A percentile compares a stretch with the other conserved stretches of the same genome.
Conservation (phyloP, 176 grass and related monocot genomes). For the Chloris gayana region DNA sequence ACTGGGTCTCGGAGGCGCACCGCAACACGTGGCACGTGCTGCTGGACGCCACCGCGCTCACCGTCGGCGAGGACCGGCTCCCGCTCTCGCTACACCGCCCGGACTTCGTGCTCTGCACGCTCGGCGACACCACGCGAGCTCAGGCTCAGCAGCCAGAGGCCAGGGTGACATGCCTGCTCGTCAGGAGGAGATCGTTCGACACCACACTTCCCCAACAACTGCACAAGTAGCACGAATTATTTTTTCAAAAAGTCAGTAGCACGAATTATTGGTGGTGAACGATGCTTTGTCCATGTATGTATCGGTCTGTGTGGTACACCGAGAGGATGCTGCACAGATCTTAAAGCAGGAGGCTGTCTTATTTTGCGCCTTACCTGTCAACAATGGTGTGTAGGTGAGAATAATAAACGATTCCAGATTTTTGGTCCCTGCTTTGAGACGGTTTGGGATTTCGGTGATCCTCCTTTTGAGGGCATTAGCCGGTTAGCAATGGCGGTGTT, state of each 20-base stretch:
- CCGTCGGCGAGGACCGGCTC: slow-evolving; percentile 52
- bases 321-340: too few relatives aligned
- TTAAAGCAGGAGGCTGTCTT: too few relatives aligned
- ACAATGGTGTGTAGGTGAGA: too few relatives aligned
- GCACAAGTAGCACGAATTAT: background rate
- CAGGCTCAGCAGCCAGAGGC: slow-evolving; percentile 29
- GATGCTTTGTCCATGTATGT: background rate
- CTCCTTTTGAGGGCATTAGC: too few relatives aligned
- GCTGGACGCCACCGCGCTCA: slow-evolving; percentile 57
- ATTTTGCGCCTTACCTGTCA: too few relatives aligned
- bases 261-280: background rate
- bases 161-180: slow-evolving; percentile 56
- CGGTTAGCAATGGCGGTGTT: too few relatives aligned
- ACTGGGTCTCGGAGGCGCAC: slow-evolving; percentile 80
- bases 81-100: slow-evolving; percentile 67
- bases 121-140: slow-evolving; percentile 30
- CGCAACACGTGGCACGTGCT: slow-evolving; percentile 77
- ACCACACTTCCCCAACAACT: background rate
- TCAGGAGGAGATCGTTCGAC: slow-evolving; percentile 62
- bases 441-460: too few relatives aligned
- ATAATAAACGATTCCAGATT: too few relatives aligned
- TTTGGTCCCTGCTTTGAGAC: too few relatives aligned
- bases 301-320: too few relatives aligned
- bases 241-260: background rate
- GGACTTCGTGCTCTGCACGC: slow-evolving; percentile 62